These are phyloP conservation scores for Colletotrichum brevisporum DNA, from an alignment of 2,329 filamentous ascomycete species.

Conservation along the genomic window DNA sequence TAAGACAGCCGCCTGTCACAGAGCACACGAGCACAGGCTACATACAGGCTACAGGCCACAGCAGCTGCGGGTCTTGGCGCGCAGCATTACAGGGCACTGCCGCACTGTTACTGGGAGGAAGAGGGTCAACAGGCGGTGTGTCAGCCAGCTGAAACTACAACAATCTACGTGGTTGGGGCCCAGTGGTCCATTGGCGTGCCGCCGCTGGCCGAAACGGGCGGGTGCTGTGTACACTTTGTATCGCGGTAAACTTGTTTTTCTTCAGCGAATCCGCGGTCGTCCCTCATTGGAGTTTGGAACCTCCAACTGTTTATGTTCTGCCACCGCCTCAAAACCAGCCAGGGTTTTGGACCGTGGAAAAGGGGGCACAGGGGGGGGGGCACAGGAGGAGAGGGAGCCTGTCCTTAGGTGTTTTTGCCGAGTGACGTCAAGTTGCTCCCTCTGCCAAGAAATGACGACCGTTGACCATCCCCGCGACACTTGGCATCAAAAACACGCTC, in stretches of 20 bases:
- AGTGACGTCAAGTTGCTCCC: constrained; percentile 23
- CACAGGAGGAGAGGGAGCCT: background rate
- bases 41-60: background rate
- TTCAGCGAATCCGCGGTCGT: constrained; percentile 5
- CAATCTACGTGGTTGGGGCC: constrained; percentile 19
- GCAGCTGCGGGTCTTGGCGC: constrained; percentile 2
- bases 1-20: constrained; percentile 1
- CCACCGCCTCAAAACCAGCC: background rate
- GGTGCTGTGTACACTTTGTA: constrained; percentile 24
- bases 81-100: background rate
- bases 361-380: constrained; percentile 3
- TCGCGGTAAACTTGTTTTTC: constrained; percentile 18
- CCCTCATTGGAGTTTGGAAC: constrained; percentile 1
- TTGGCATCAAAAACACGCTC: constrained; percentile 24
- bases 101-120: background rate
- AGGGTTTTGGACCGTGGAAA: background rate
- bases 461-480: background rate
- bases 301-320: constrained; percentile 7
- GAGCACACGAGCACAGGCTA: background rate
- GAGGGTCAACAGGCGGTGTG: constrained; percentile 26
- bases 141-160: constrained; percentile 15
- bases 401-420: constrained; percentile 8
- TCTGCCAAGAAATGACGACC: constrained; percentile 25
- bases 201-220: constrained; percentile 11
- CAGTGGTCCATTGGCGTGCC: constrained; percentile 14